Base-by-base conservation (phyloP, 2,329 filamentous ascomycete species). In the Albifimbria verrucaria region DNA sequence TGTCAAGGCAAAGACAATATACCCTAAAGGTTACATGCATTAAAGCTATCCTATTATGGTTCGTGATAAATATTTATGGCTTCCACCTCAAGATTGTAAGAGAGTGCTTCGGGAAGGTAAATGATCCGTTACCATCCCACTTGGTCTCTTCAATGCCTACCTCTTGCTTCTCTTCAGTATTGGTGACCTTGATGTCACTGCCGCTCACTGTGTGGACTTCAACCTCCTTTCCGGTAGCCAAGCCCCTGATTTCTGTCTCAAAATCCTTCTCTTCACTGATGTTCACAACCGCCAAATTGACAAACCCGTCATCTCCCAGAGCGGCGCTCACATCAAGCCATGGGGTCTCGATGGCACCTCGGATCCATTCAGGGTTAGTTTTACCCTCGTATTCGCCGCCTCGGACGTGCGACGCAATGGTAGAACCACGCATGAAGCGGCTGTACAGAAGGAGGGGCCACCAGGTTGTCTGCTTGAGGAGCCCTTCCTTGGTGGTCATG, bases 221-320 rank as follows among this genome's bases (percentile, higher is more conserved):
- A 1, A 89, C 80, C 2, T 77, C 69, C 2, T 70, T 72, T 1
- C 73, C 75, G 4, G 61, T 62, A 0, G 55, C 51, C 18, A 83
- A 65, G 0, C 87, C 87, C 41, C 79, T 75, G n/a, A 91, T 59
- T 43, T 80, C 74, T 0, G 81, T 81, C 55, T 80, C 76, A 51
- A 87, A 85, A 52, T 78, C 81, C 56, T 79, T 75, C 9, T 78
- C 76, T 56, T 87, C 83, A 55, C 79, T 77, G 25, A 90, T 79
- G 65, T 94, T 94, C 17, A 91, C 87, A 1, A 92, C 88, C 3
- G 81, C 88, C 57, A 93, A 60, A 57, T 77, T 87, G 1, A 87
- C 75, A 50, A 74, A 79, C 0, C 87, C 88, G 23, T 76, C 83
- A 32, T 65, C 77, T 45, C 78, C 75, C 5, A 86, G 60, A 2